Base-by-base conservation (phyloP, 2,329 filamentous ascomycete species). In the Beauveria asiatica region DNA sequence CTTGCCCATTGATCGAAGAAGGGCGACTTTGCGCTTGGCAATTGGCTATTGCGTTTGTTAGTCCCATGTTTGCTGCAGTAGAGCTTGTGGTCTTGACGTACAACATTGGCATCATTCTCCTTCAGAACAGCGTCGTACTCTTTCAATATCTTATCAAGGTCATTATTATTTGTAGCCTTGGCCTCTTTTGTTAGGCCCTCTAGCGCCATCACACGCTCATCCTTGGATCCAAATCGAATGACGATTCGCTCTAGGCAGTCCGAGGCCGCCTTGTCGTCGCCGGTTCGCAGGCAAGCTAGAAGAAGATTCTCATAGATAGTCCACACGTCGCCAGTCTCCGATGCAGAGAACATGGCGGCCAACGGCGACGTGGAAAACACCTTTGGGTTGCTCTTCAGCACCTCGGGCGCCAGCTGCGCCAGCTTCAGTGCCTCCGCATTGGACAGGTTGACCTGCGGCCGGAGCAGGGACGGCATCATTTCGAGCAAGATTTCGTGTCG, bases 121-220 rank as follows among this genome's bases (percentile, higher is more conserved):
- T 80, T 77, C 57, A 99, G 73, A 48, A 92, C 85, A 39, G 83
- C 80, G 50, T 96, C 85, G 69, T 97, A 97, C 67, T 88, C 84
- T 64, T 84, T 82, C 54, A 97, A 76, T 23, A 97, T 83, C 17
- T 78, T 78, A 62, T 88, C 82, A 50, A 97, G 75, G 17, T 84
- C 86, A 51, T 78, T 76, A 42, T 85, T 76, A 64, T 86, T 84
- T 56, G 82, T 76, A 21, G 92, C 91, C 45, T 84, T 83, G 1
- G 93, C 91, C 75, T 97, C 94, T 67, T 92, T 87, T 65, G 92
- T 87, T 27, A 99, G 74, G 2, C 93, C 94, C 64, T 83, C 82
- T 52, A 97, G 76, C 11, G 88, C 92, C 82, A 93, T 88, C 55
- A 97, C 81, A 65, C 90, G 86, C 74, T 97, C 91, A 73, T 97